A percentile compares a stretch with the other conserved stretches of the same genome.
phyloP scores from a whole-genome alignment of 768 basidiomycete genomes.

The Tricholoma hemisulphureum region DNA sequence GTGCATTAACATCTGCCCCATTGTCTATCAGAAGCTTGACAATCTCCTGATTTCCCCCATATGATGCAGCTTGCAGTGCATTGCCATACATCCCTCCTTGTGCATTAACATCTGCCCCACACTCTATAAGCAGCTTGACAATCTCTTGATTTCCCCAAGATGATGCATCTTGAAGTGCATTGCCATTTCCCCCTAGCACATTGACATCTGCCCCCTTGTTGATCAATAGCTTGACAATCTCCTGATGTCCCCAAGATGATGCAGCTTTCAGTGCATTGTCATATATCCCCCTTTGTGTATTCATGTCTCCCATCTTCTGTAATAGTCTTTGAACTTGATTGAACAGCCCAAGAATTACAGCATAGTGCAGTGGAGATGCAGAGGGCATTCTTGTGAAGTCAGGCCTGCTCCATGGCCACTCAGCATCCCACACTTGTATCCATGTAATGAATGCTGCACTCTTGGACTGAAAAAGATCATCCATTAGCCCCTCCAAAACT shows the following conservation, averaged over 20 bases:
- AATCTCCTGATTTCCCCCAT: no score
- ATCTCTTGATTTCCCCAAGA: no score
- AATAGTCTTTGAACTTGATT: background rate
- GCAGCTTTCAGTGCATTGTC: background rate
- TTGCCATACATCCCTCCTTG: no score
- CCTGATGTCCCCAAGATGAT: background rate
- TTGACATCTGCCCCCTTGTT: background rate
- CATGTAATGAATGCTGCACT: background rate
- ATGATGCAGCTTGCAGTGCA: no score
- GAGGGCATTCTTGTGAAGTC: background rate
- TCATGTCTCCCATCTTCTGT: background rate
- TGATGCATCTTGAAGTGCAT: no score
- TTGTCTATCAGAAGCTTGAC: no score
- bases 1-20: no score
- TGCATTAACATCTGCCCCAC: no score
- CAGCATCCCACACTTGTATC: background rate
- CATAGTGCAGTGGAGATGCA: background rate
- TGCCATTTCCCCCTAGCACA: no score
- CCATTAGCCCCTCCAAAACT: background rate
- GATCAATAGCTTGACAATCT: background rate
- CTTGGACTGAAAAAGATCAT: background rate
- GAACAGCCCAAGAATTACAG: background rate
- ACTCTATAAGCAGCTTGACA: no score
- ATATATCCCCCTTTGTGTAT: background rate
- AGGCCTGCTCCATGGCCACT: background rate